Evolutionary conservation across 306 rosid genomes (phyloP).

Genomic region (Prunus dulcis): DNA sequence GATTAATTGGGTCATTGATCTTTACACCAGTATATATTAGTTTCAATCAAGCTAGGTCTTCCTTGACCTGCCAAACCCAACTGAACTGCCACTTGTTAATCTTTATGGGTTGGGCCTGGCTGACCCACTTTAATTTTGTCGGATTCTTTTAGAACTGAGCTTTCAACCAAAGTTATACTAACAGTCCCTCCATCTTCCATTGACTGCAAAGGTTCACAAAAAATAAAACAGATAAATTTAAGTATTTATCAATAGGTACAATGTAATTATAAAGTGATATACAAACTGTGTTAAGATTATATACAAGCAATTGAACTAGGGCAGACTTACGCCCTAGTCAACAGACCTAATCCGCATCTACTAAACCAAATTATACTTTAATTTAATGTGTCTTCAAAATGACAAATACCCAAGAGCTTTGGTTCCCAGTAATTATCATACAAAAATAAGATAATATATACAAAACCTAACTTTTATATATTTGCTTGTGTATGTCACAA

Average conservation of each 20-base stretch:
- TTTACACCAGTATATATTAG: not conserved
- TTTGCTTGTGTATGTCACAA: not conserved
- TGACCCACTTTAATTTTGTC: slow-evolving; percentile 19
- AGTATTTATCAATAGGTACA: not conserved
- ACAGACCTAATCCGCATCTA: not conserved
- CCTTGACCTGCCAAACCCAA: slow-evolving; percentile 7
- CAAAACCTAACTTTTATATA: not conserved
- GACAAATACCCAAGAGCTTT: not conserved
- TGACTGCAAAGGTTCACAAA: not conserved
- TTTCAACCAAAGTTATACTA: not conserved
- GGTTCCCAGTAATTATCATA: not conserved
- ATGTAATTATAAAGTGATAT: not conserved
- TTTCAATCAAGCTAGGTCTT: not conserved
- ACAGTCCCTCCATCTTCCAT: not conserved
- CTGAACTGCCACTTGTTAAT: slow-evolving; percentile 4
- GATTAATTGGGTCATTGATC: not conserved
- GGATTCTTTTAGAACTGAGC: not conserved
- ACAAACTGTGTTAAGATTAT: not conserved
- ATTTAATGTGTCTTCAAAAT: not conserved
- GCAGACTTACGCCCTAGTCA: accelerated
- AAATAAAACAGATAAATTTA: no score
- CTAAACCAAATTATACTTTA: no score
- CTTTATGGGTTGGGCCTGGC: slow-evolving; percentile 6
- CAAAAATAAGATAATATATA: not conserved
- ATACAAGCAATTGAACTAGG: not conserved